Evolutionary conservation across 2,329 filamentous ascomycete genomes (phyloP).

Genomic region (Alternaria hordeiaustralica): DNA sequence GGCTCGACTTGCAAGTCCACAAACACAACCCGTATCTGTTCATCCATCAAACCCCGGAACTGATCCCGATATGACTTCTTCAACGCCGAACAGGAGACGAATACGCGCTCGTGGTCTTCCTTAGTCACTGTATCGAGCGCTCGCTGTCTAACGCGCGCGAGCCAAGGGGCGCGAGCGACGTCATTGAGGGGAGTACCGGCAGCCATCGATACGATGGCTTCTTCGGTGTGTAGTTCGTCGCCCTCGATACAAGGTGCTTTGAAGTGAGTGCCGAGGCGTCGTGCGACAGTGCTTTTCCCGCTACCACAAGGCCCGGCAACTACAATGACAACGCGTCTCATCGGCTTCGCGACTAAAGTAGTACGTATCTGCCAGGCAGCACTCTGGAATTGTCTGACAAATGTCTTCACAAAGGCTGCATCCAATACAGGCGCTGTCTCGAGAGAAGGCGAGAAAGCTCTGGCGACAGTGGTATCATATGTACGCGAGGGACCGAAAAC

Average conservation of each 20-base stretch:
- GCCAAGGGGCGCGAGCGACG: background rate
- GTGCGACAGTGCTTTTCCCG: conserved; percentile 51
- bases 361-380: conserved; percentile 17
- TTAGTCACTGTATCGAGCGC: background rate
- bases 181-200: conserved; percentile 32
- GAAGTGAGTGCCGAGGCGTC: conserved; percentile 37
- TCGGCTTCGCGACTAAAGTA: background rate
- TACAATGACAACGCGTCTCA: conserved; percentile 42
- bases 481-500: conserved; percentile 16
- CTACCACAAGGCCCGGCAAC: conserved; percentile 52
- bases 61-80: conserved; percentile 43
- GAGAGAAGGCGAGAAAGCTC: conserved; percentile 21
- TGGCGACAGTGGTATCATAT: conserved; percentile 24
- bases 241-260: conserved; percentile 51
- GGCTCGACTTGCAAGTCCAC: conserved; percentile 46
- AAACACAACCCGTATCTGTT: conserved; percentile 37
- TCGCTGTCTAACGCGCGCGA: background rate
- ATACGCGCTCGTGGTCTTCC: background rate
- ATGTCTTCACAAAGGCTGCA: conserved; percentile 21
- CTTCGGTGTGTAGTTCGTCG: conserved; percentile 47
- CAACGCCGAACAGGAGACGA: conserved; percentile 52
- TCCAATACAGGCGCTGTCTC: conserved; percentile 21
- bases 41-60: conserved; percentile 29
- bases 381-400: conserved; percentile 31
- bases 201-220: conserved; percentile 45